phyloP scores from a whole-genome alignment of 805 yeast species.

The Kodamaea jinghongensis region DNA sequence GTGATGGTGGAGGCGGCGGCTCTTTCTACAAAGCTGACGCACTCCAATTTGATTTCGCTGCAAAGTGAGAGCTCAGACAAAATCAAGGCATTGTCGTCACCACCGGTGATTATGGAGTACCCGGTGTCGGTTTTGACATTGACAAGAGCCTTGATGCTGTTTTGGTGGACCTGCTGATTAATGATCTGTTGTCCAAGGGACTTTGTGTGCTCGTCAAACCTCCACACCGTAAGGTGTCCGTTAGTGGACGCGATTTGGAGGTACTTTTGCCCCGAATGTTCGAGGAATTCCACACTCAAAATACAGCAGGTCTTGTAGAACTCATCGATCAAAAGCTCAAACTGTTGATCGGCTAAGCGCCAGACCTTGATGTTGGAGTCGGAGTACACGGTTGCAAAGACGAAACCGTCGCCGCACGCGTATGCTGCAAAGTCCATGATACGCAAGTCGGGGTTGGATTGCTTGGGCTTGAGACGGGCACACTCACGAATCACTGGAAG shows the following conservation, averaged over 20 bases:
- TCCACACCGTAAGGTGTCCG: slow-evolving; percentile 70
- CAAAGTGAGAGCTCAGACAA: slow-evolving; percentile 19
- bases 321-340: slow-evolving; percentile 46
- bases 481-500: slow-evolving; percentile 48
- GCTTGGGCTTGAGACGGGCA: slow-evolving; percentile 54
- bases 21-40: slow-evolving; percentile 34
- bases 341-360: slow-evolving; percentile 42
- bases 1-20: slow-evolving; percentile 93
- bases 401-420: slow-evolving; percentile 42
- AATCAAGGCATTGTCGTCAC: slow-evolving; percentile 81
- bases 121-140: slow-evolving; percentile 12
- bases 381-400: slow-evolving; percentile 74
- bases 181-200: slow-evolving; percentile 27
- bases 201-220: slow-evolving; percentile 16
- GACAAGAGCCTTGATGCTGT: slow-evolving; percentile 71
- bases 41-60: slow-evolving; percentile 19
- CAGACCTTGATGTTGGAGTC: slow-evolving; percentile 75
- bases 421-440: slow-evolving; percentile 78
- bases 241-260: slow-evolving; percentile 74
- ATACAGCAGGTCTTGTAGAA: slow-evolving; percentile 75
- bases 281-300: slow-evolving; percentile 54
- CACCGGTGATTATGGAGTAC: slow-evolving; percentile 64
- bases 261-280: slow-evolving; percentile 22
- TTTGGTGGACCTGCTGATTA: slow-evolving; percentile 69
- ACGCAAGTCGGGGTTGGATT: slow-evolving; percentile 73